Conservation (phyloP, 305 asterid genomes). For the Fraxinus floribunda region DNA sequence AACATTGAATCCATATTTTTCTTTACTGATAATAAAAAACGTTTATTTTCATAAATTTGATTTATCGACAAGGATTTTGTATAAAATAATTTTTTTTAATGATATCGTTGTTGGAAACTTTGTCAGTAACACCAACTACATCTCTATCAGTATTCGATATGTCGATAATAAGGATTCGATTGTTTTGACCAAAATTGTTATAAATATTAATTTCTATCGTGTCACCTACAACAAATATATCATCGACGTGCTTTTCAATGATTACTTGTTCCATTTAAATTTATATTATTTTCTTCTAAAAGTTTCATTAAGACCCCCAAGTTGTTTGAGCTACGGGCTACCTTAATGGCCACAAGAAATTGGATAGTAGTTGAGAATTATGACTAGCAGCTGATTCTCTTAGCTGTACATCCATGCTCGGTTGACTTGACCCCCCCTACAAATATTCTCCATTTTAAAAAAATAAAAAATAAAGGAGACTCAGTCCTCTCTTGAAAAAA, state of each 20-base stretch:
- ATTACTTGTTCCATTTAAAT: neutral
- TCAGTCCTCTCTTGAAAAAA: too few relatives aligned
- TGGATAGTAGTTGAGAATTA: neutral
- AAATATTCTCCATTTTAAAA: neutral
- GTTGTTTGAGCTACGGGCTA: neutral
- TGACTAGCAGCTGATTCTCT: neutral
- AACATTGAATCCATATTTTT: too few relatives aligned
- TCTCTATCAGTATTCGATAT: neutral
- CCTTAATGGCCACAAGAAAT: neutral
- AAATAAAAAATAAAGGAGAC: too few relatives aligned
- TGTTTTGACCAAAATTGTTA: neutral
- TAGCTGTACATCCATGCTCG: neutral
- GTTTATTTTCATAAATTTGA: neutral
- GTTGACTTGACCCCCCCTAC: neutral
- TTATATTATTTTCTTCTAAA: neutral
- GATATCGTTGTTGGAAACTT: too few relatives aligned
- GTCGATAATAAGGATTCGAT: neutral
- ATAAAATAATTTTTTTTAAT: too few relatives aligned
- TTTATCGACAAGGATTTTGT: neutral
- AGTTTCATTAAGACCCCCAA: neutral
- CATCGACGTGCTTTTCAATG: neutral
- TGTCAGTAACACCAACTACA: neutral
- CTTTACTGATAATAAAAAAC: neutral
- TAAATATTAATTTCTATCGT: too few relatives aligned
- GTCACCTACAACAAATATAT: neutral